A percentile compares a stretch with the other conserved stretches of the same genome.
Evolutionary conservation across 805 yeast species (phyloP).

Genomic region (Saccharomycopsis oosterbeekiorum): DNA sequence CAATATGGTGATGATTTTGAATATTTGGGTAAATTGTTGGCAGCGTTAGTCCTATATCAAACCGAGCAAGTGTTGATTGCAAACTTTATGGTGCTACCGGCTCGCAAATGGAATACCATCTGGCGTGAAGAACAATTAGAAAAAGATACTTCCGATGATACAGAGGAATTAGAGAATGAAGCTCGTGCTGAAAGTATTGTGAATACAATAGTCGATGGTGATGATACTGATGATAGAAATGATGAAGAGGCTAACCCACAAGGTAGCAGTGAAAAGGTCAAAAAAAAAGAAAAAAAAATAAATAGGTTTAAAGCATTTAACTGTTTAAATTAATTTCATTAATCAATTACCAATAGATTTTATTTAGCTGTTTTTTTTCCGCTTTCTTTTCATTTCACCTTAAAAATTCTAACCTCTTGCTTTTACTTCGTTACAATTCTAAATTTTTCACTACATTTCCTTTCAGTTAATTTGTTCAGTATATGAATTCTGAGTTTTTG

Average conservation of each 20-base stretch:
- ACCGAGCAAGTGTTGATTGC: conserved; percentile 83
- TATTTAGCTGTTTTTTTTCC: background rate
- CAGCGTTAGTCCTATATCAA: conserved; percentile 79
- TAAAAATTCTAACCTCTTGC: background rate
- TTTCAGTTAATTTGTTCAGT: background rate
- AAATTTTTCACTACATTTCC: background rate
- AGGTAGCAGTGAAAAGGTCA: background rate
- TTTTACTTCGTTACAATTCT: background rate
- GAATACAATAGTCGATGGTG: background rate
- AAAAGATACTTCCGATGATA: background rate
- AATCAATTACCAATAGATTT: background rate
- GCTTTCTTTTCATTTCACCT: background rate
- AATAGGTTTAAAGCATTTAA: background rate
- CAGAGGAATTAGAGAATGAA: background rate
- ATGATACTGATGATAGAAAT: no score
- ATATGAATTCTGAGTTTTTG: no score
- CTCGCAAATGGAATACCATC: conserved; percentile 56
- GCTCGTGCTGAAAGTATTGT: background rate
- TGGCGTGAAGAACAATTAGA: background rate
- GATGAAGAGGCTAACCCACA: background rate
- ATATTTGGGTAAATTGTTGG: conserved; percentile 60
- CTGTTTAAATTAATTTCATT: background rate
- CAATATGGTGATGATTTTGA: conserved; percentile 61
- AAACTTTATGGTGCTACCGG: conserved; percentile 53
- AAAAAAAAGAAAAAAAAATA: background rate